Percentiles rank a stretch among this genome's conserved stretches.
These are phyloP conservation scores for Stagonosporopsis tanaceti DNA, from an alignment of 2,329 filamentous ascomycete genomes.

Conservation along the genomic window DNA sequence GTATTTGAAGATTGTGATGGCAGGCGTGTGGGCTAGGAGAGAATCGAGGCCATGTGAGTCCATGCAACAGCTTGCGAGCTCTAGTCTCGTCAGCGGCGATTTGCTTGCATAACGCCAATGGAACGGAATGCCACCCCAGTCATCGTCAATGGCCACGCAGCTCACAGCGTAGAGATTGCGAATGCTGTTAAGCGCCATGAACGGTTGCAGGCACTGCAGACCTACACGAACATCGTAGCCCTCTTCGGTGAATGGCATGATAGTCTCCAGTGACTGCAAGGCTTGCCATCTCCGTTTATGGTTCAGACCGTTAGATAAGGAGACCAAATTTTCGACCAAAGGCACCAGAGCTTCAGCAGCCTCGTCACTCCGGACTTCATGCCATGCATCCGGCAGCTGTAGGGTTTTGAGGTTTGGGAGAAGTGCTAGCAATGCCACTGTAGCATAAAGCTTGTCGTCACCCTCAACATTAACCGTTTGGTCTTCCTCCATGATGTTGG, in stretches of 20 bases:
- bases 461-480: slow-evolving; percentile 16
- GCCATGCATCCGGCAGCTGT: slow-evolving; percentile 40
- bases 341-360: slow-evolving; percentile 29
- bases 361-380: slow-evolving; percentile 31
- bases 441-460: slow-evolving; percentile 31
- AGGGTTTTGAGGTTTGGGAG: slow-evolving; percentile 43
- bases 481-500: slow-evolving; percentile 35
- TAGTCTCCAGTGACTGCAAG: slow-evolving; percentile 34
- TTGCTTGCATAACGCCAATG: slow-evolving; percentile 34
- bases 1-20: slow-evolving; percentile 40
- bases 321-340: slow-evolving; percentile 24
- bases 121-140: slow-evolving; percentile 41
- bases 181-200: slow-evolving; percentile 37
- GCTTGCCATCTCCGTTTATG: slow-evolving; percentile 19
- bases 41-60: slow-evolving; percentile 36
- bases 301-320: slow-evolving; percentile 26
- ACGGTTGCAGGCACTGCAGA: slow-evolving; percentile 40
- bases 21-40: slow-evolving; percentile 37
- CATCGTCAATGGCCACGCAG: slow-evolving; percentile 43
- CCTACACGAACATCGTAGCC: slow-evolving; percentile 41
- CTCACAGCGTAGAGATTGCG: slow-evolving; percentile 42
- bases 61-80: slow-evolving; percentile 45
- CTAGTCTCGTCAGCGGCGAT: slow-evolving; percentile 38
- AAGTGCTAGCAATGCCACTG: slow-evolving; percentile 36
- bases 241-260: slow-evolving; percentile 41